Evolutionary conservation across 1,139 yeast genomes (phyloP), one percentile per base, ranked within the genome.

Genomic region (Pichia sp.): DNA sequence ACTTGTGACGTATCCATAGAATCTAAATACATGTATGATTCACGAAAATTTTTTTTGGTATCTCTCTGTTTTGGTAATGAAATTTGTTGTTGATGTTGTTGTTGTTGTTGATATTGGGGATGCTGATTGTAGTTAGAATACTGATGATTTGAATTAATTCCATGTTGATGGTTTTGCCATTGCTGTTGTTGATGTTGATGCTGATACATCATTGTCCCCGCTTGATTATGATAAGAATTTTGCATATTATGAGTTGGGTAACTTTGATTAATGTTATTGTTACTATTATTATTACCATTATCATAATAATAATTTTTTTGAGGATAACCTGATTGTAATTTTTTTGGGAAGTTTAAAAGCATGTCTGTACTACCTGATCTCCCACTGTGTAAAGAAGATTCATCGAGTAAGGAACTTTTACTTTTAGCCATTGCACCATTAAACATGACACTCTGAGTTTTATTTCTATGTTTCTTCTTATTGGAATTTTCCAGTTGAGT

Each of bases 11-110:
- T 24, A 18, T 27, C 25, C 16, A 31, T 15, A 11, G 29, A 35
- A 18, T 46, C 42, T 7, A 46, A 29, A 26, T 44, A 46, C 47
- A 48, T 44, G 19, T 43, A 48, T 1, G 51, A 48, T 25, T 48
- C 51, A 29, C 50, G 38, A 27, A 31, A 38, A 4, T 35, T 27
- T 5, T 41, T 31, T 15, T 45, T 41, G 5, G 30, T 18, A 15
- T 15, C 19, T 30, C 39, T 18, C 21, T 37, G 38, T 28, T 38
- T 33, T 2, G 46, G 25, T 15, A 33, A 19, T 16, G 38, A 32
- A 8, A 26, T n/a, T 13, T 15, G 28, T 19, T 37, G 33, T 22
- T 29, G 39, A 5, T 23, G 42, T 14, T 43, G 46, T 5, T 35
- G 33, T 9, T 37, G 38, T 19, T 40, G 41, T 29, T 39, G 41